A percentile compares a stretch with the other conserved stretches of the same genome.
Conservation (phyloP, 2,329 filamentous ascomycete genomes). For the Penicillium sp. region DNA sequence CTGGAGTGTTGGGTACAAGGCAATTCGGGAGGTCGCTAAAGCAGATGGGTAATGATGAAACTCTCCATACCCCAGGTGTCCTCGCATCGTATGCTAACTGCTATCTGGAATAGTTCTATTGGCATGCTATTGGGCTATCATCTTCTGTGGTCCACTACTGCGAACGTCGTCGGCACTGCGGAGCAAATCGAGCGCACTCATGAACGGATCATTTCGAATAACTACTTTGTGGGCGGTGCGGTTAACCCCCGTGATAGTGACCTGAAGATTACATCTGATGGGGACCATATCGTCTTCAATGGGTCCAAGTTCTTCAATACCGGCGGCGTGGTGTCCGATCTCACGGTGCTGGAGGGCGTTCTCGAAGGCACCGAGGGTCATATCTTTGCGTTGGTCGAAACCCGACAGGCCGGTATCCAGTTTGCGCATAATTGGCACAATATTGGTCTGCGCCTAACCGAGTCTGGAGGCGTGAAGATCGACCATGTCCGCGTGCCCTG, state of each 20-base stretch:
- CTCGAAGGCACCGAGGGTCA: conserved; percentile 62
- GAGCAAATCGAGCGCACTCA: conserved; percentile 64
- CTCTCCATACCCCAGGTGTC: background rate
- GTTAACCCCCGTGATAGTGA: conserved; percentile 70
- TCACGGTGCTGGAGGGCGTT: conserved; percentile 68
- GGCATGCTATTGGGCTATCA: conserved; percentile 71
- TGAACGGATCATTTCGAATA: conserved; percentile 64
- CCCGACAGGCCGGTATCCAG: conserved; percentile 60
- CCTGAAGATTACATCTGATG: conserved; percentile 59
- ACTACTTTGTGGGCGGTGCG: conserved; percentile 69
- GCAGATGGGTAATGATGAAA: conserved; percentile 59
- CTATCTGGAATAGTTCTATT: conserved; percentile 51
- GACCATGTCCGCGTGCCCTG: conserved; percentile 61
- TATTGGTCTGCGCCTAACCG: conserved; percentile 65
- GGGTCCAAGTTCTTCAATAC: conserved; percentile 71
- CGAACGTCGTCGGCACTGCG: conserved; percentile 62
- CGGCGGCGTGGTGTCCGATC: conserved; percentile 67
- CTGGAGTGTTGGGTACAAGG: conserved; percentile 62
- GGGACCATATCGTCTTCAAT: conserved; percentile 62
- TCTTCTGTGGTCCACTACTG: conserved; percentile 66
- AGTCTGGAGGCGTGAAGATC: conserved; percentile 67
- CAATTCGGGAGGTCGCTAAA: conserved; percentile 66
- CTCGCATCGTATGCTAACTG: too few relatives aligned
- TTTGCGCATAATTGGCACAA: conserved; percentile 66
- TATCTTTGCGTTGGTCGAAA: conserved; percentile 66